Evolutionary conservation across 768 basidiomycete species (phyloP), one percentile per base, ranked within the genome.

Genomic region (Ramaria rubella): DNA sequence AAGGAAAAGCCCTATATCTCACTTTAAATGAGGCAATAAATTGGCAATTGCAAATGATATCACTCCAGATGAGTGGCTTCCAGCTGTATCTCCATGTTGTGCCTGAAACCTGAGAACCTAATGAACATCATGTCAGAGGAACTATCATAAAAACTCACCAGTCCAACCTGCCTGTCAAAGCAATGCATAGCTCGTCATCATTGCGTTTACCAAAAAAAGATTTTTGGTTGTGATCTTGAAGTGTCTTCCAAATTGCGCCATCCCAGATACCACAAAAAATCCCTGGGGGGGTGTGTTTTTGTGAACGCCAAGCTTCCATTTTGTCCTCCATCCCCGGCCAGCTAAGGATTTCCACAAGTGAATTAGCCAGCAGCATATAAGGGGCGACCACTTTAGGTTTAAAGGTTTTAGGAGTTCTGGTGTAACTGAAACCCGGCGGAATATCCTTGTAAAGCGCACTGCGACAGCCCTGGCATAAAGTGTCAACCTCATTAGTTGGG

Each of bases 111-210:
- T 45, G 11, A 3, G 23, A 3, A 12, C 12, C 14, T 3, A 19
- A 45, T 45, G 12, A 45, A 45, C 2, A 4, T 15, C 7, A 24
- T 45, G 43, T 9, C 8, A 45, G 19, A 45, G 19, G 19, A n/a
- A 9, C 8, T 36, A 19, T 8, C 42, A 38, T 30, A 55, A 43
- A 26, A 5, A 49, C 66, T 29, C 53, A 73, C 69, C 70, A 73
- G 34, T 73, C 71, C 15, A 69, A 52, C 0, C 70, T 68, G 9
- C 67, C 53, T 0, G 67, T 64, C 0, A 71, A 34, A 1, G 66
- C 71, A 49, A 72, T 61, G 0, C 65, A 59, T 1, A 72, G 60
- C 50, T 72, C 70, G 1, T 65, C 67, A 17, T 59, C 55, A 8
- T 61, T 55, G 2, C 56, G 52, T 3, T 21, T 14, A 21, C 44